phyloP scores from a whole-genome alignment of 345 rosid species.

The Aquilaria yunnanensis region DNA sequence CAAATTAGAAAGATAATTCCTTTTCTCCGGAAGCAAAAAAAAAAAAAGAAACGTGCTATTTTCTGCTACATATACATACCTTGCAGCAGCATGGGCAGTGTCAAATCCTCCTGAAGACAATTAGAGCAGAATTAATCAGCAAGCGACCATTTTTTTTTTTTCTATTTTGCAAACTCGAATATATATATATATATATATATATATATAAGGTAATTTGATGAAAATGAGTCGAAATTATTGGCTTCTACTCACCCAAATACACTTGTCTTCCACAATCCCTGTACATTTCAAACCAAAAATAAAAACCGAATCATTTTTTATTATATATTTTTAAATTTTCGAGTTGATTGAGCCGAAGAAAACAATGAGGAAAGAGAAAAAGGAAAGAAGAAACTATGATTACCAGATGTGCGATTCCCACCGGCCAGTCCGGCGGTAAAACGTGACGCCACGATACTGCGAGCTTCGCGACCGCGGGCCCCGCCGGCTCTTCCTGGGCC shows the following conservation, averaged over 20 bases:
- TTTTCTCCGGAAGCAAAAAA: not conserved
- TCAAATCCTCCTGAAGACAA: slow-evolving; percentile 76
- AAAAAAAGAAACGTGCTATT: not conserved
- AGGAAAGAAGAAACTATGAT: not conserved
- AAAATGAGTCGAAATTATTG: too few species aligned
- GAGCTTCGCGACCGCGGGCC: slow-evolving; percentile 98
- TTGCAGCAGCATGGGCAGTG: slow-evolving; percentile 94
- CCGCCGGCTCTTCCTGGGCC: slow-evolving; percentile 60
- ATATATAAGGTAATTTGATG: too few species aligned
- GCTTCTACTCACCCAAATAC: slow-evolving; percentile 40
- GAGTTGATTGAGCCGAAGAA: not conserved
- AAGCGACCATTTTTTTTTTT: not conserved
- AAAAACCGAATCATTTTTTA: not conserved
- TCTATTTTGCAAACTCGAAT: too few species aligned
- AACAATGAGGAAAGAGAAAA: too few species aligned
- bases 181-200: too few species aligned
- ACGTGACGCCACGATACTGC: slow-evolving; percentile 94
- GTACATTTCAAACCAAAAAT: slow-evolving; percentile 9
- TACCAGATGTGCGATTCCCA: slow-evolving; percentile 99
- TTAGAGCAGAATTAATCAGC: slow-evolving; percentile 2
- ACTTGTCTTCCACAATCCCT: slow-evolving; percentile 87
- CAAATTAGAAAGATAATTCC: not conserved
- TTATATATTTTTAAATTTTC: not conserved
- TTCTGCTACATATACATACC: slow-evolving; percentile 28
- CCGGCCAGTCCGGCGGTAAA: slow-evolving; percentile 93